These are phyloP conservation scores for Trifolium pratense DNA, from an alignment of 306 rosid species.

Conservation along the genomic window DNA sequence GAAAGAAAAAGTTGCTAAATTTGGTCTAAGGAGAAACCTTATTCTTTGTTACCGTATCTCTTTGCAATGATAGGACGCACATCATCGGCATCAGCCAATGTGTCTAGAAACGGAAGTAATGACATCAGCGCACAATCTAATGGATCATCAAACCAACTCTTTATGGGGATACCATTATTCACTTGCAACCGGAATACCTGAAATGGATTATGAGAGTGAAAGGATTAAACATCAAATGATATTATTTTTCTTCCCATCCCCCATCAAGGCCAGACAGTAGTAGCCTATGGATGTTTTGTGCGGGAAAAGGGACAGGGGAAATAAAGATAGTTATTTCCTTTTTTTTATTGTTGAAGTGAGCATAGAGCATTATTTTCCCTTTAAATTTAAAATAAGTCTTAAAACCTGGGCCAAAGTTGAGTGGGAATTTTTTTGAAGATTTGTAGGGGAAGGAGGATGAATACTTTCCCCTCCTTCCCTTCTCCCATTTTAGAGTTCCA, in stretches of 20 bases:
- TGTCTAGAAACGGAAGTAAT: slow-evolving; percentile 95
- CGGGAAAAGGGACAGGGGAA: not conserved
- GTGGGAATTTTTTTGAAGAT: not conserved
- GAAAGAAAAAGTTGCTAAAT: slow-evolving; percentile 57
- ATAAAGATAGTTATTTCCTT: slow-evolving; percentile 13
- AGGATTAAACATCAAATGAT: slow-evolving; percentile 43
- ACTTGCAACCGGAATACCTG: slow-evolving; percentile 99
- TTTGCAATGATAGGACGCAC: slow-evolving; percentile 93
- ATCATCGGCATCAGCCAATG: slow-evolving; percentile 87
- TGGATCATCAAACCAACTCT: slow-evolving; percentile 99
- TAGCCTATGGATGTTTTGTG: not conserved
- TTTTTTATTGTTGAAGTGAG: slow-evolving; percentile 16
- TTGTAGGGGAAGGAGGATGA: not conserved
- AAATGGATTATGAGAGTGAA: slow-evolving; percentile 48
- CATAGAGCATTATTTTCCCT: slow-evolving; percentile 3
- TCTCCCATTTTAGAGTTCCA: not conserved
- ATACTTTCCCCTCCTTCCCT: not conserved
- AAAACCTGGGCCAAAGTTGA: not conserved
- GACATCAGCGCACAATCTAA: slow-evolving; percentile 82
- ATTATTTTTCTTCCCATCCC: slow-evolving; percentile 13
- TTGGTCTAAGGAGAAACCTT: slow-evolving; percentile 68
- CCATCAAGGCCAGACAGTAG: slow-evolving; percentile 15
- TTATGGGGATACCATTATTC: slow-evolving; percentile 97
- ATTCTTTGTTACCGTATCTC: slow-evolving; percentile 91
- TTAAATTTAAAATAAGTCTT: slow-evolving; percentile 21